Evolutionary conservation across 768 basidiomycete species (phyloP).

Genomic region (Collybia nuda): DNA sequence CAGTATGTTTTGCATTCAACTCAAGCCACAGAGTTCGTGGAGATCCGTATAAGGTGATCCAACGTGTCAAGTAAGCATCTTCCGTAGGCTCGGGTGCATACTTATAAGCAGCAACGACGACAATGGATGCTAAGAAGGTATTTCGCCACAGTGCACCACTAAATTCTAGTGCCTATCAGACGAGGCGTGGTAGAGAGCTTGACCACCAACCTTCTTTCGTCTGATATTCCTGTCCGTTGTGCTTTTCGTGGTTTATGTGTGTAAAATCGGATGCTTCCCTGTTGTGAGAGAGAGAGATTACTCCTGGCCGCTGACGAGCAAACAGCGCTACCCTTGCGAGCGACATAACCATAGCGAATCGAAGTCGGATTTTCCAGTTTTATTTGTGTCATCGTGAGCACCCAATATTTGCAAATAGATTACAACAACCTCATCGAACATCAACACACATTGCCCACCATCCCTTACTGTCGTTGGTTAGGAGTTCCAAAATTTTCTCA

Average conservation of each 20-base stretch:
- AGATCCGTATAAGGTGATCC: slow-evolving; percentile 58
- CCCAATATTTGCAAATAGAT: no score
- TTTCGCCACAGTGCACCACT: slow-evolving; percentile 67
- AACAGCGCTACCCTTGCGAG: slow-evolving; percentile 38
- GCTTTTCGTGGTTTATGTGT: slow-evolving; percentile 40
- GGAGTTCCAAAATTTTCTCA: no score
- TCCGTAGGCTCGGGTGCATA: slow-evolving; percentile 62
- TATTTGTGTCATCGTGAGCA: no score
- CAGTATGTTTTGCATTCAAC: slow-evolving; percentile 58
- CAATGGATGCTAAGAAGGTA: slow-evolving; percentile 48
- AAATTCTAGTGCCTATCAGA: slow-evolving; percentile 47
- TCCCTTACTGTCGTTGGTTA: no score
- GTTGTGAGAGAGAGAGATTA: slow-evolving; percentile 31
- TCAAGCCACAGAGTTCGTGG: slow-evolving; percentile 54
- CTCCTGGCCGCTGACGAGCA: slow-evolving; percentile 31
- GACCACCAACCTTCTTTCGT: slow-evolving; percentile 53
- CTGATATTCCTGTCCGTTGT: slow-evolving; percentile 39
- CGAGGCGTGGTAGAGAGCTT: slow-evolving; percentile 14
- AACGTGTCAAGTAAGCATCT: slow-evolving; percentile 64
- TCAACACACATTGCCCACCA: no score
- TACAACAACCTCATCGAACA: no score
- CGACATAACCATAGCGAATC: slow-evolving; percentile 31
- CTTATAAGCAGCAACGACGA: slow-evolving; percentile 60
- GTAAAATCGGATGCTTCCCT: slow-evolving; percentile 45
- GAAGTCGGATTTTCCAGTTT: no score